Evolutionary conservation across 148 eudicot species (phyloP), one percentile per base, ranked within the genome.

Genomic region (Silene latifolia): DNA sequence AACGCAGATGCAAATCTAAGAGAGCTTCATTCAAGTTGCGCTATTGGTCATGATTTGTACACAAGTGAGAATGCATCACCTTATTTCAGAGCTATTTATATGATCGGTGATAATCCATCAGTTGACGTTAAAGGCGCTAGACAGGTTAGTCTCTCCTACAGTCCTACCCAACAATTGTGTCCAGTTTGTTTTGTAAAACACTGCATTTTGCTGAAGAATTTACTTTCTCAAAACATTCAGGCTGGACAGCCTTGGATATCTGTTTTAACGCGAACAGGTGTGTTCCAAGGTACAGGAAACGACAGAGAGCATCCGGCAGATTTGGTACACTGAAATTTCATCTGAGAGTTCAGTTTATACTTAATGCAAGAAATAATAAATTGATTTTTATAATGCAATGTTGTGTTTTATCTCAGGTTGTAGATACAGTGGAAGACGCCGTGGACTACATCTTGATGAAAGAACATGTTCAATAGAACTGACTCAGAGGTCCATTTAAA

Each of bases 211-310:
- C 62, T 67, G 58, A 57, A 25, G 5, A n/a, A 58, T 32, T 53
- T 35, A 23, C 6, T 58, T 20, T 21, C 72, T 23, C 44, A 32
- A 23, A 39, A 56, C 62, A 63, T 58, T 63, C 78, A 85, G 88
- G 88, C 86, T 23, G 86, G 90, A 76, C 69, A 80, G 60, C 88
- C 90, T 27, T 88, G 90, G 88, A 80, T 85, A 74, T 82, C 90
- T 23, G 74, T 88, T 48, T 80, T 88, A 74, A 88, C 90, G 8
- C 78, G 87, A 32, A 88, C 86, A 24, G 86, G 90, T 44, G 83
- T 88, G 79, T 85, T 85, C 69, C 77, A 57, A 25, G 84, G 78
- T 72, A 71, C 68, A 39, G 88, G 78, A 73, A 87, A 87, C 71
- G 81, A 87, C 62, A 46, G 69, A 13, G 81, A 83, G 60, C 79